Evolutionary conservation across 2,329 filamentous ascomycete species (phyloP).

Genomic region (Sphaceloma murrayae): DNA sequence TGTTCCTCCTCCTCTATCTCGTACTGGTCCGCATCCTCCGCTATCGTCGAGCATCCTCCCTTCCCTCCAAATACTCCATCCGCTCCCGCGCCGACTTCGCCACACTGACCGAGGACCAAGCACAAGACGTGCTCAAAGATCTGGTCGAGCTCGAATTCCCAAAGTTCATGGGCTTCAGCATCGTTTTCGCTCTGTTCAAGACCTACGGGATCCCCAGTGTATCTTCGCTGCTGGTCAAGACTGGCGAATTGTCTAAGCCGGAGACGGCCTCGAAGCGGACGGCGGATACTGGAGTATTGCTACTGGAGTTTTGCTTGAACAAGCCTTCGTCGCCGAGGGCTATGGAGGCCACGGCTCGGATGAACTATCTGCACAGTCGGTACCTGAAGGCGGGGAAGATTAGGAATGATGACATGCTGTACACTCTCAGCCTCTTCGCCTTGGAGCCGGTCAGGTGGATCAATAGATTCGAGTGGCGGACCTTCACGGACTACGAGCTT

Average conservation of each 20-base stretch:
- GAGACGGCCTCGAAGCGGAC: slow-evolving; percentile 41
- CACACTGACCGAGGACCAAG: not conserved
- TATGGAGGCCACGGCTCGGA: slow-evolving; percentile 45
- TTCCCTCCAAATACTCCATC: not conserved
- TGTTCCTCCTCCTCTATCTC: not conserved
- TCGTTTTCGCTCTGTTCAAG: slow-evolving; percentile 1
- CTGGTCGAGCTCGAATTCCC: slow-evolving; percentile 4
- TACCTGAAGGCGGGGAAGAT: slow-evolving; percentile 53
- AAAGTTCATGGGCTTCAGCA: not conserved
- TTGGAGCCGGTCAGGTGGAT: slow-evolving; percentile 57
- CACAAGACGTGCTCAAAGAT: not conserved
- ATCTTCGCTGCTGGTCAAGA: slow-evolving; percentile 15
- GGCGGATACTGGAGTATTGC: slow-evolving; percentile 42
- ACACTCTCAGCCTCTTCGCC: slow-evolving; percentile 56
- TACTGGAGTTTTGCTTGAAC: slow-evolving; percentile 41
- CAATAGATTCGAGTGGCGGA: slow-evolving; percentile 58
- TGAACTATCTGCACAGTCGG: slow-evolving; percentile 53
- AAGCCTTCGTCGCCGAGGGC: slow-evolving; percentile 37
- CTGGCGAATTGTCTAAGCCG: slow-evolving; percentile 5
- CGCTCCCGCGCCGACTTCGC: not conserved
- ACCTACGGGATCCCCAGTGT: slow-evolving; percentile 20
- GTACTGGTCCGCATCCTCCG: not conserved
- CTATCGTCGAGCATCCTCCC: not conserved
- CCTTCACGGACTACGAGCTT: slow-evolving; percentile 55
- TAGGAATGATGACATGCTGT: slow-evolving; percentile 53